Percentiles rank a stretch among this genome's conserved stretches.
Evolutionary conservation across 331 rosid genomes (phyloP).

Genomic region (Arachis monticola): DNA sequence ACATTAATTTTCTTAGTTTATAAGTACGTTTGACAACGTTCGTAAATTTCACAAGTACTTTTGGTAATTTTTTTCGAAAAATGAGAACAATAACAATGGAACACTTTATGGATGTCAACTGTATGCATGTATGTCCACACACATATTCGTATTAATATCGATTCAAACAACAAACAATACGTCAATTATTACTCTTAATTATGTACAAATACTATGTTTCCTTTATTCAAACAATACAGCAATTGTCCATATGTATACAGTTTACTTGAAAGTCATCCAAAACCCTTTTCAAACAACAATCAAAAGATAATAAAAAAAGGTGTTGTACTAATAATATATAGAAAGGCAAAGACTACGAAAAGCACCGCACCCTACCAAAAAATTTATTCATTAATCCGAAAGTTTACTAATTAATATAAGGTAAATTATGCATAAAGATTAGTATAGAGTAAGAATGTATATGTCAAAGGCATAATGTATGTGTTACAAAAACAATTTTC

Average conservation of each 20-base stretch:
- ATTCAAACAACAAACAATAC: too few relatives aligned
- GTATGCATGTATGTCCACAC: too few relatives aligned
- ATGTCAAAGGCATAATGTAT: constrained; percentile 35
- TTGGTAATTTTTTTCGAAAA: too few relatives aligned
- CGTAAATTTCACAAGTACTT: too few relatives aligned
- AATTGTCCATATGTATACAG: not conserved
- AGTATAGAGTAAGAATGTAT: not conserved
- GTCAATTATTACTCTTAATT: not conserved
- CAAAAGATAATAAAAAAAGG: constrained; percentile 1
- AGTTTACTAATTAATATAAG: not conserved
- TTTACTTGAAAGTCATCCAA: constrained; percentile 5
- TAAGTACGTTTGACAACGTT: too few relatives aligned
- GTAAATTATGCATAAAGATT: not conserved
- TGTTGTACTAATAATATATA: too few relatives aligned
- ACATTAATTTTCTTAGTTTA: too few relatives aligned
- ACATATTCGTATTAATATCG: too few relatives aligned
- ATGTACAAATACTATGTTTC: constrained; percentile 4
- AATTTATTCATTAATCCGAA: constrained; percentile 12
- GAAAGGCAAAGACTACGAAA: not conserved
- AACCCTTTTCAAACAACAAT: constrained; percentile 28
- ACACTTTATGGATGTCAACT: too few relatives aligned
- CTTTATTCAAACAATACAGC: not conserved
- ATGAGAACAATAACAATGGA: too few relatives aligned
- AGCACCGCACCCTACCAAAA: not conserved
- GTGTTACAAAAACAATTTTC: constrained; percentile 31